phyloP scores from a whole-genome alignment of 148 eudicot species.

The Rhododendron henanense region DNA sequence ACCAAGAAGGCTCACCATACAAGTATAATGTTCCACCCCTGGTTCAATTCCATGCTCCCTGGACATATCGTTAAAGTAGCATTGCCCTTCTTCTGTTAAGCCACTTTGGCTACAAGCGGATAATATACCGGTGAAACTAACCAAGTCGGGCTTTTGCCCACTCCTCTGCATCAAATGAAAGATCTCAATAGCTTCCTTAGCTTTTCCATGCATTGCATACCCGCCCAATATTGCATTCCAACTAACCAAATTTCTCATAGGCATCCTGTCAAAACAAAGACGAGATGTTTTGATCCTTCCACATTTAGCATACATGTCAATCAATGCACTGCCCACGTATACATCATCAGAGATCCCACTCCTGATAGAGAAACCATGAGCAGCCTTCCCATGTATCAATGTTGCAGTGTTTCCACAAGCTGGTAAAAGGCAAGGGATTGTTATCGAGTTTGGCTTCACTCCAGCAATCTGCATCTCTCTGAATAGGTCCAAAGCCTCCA shows the following conservation, averaged over 20 bases:
- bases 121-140: constrained; percentile 1
- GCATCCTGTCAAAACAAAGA: constrained; percentile 36
- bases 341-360: constrained; percentile 35
- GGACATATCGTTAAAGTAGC: constrained; percentile 39
- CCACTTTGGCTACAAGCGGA: constrained; percentile 40
- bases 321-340: constrained; percentile 49
- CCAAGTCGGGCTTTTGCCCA: constrained; percentile 43
- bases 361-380: constrained; percentile 54
- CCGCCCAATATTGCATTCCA: constrained; percentile 60
- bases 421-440: too few species aligned
- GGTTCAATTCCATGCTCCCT: constrained; percentile 39
- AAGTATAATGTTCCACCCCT: constrained; percentile 15
- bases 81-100: constrained; percentile 40
- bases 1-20: constrained; percentile 46
- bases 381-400: constrained; percentile 9
- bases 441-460: too few species aligned
- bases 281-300: constrained; percentile 31
- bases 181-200: constrained; percentile 45
- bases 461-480: too few species aligned
- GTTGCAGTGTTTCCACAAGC: too few species aligned
- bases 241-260: constrained; percentile 39
- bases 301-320: constrained; percentile 72
- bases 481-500: too few species aligned
- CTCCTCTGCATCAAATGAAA: constrained; percentile 42
- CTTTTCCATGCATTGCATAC: constrained; percentile 58